Base-by-base conservation (phyloP, 768 basidiomycete species). In the Vishniacozyma victoriae region DNA sequence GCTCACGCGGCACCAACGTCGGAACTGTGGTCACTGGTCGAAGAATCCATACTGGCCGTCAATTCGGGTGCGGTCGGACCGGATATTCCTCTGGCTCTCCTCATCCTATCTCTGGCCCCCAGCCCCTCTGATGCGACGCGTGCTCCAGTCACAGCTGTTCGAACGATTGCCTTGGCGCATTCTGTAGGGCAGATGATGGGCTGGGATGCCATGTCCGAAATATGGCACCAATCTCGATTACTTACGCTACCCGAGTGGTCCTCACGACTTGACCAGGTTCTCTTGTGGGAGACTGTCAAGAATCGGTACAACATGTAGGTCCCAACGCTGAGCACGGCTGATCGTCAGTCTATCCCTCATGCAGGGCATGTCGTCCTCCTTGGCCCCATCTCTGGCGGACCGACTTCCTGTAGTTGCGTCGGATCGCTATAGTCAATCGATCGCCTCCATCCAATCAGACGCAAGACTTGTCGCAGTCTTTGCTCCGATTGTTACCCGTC, bases 241-340 rank as follows among this genome's bases (percentile, higher is more conserved):
- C 3, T 15, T 22, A 14, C 18, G 7, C 20, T 25, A n/a, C n/a
- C n/a, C n/a, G n/a, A n/a, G n/a, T n/a, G n/a, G n/a, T n/a, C n/a
- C n/a, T n/a, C n/a, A n/a, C n/a, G n/a, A n/a, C n/a, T n/a, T n/a
- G n/a, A n/a, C n/a, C n/a, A n/a, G n/a, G n/a, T n/a, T n/a, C n/a
- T 6, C 14, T 22, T 39, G 36, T 51, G 50, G 50, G 46, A 43
- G 14, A 44, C 50, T 5, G 38, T 51, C 4, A 35, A 45, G n/a
- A 51, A 51, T 41, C 43, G 50, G 35, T 46, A 51, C 26, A 45
- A 51, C 14, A 40, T 51, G 50, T 51, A 31, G 22, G 49, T 23
- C 1, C 24, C n/a, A n/a, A n/a, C n/a, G n/a, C n/a, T n/a, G n/a
- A n/a, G n/a, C n/a, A n/a, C n/a, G n/a, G n/a, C n/a, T n/a, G n/a